Percentiles rank a stretch among this genome's conserved stretches.
These are phyloP conservation scores for Macrolepiota fuliginosa DNA, from an alignment of 768 basidiomycete genomes.

Conservation along the genomic window DNA sequence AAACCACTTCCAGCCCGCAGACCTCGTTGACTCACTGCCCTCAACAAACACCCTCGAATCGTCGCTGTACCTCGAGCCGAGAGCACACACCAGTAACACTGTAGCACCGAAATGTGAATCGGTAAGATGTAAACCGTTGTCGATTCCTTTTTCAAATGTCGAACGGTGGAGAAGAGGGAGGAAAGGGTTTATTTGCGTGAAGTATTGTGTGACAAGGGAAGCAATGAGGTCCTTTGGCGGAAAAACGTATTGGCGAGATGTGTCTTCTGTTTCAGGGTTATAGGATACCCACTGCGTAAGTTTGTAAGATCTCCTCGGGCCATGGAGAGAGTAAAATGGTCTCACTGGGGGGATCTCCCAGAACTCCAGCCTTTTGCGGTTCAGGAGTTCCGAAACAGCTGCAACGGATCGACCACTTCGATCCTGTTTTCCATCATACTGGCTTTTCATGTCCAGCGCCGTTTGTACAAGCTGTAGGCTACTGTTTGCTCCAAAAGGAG, in stretches of 20 bases:
- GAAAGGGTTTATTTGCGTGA: constrained; percentile 49
- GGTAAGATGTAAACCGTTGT: constrained; percentile 45
- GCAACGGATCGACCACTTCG: constrained; percentile 20
- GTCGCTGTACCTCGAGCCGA: constrained; percentile 56
- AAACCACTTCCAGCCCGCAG: constrained; percentile 65
- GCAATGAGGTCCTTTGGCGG: constrained; percentile 53
- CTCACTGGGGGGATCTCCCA: constrained; percentile 48
- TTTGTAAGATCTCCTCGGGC: not conserved
- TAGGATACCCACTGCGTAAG: constrained; percentile 29
- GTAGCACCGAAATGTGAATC: constrained; percentile 50
- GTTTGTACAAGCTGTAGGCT: constrained; percentile 49
- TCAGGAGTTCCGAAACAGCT: constrained; percentile 7
- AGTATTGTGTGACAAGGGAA: constrained; percentile 64
- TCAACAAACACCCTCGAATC: constrained; percentile 60
- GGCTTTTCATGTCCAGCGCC: constrained; percentile 55
- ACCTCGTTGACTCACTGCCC: constrained; percentile 37
- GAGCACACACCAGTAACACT: constrained; percentile 64
- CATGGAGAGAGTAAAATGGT: not conserved
- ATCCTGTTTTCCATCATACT: constrained; percentile 40
- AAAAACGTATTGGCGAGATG: constrained; percentile 34
- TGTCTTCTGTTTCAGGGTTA: constrained; percentile 22
- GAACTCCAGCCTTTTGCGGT: constrained; percentile 41
- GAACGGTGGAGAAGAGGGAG: constrained; percentile 73
- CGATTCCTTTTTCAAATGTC: constrained; percentile 55
- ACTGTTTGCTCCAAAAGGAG: constrained; percentile 26